Conservation (phyloP, 345 rosid genomes). For the Isatis tinctoria region DNA sequence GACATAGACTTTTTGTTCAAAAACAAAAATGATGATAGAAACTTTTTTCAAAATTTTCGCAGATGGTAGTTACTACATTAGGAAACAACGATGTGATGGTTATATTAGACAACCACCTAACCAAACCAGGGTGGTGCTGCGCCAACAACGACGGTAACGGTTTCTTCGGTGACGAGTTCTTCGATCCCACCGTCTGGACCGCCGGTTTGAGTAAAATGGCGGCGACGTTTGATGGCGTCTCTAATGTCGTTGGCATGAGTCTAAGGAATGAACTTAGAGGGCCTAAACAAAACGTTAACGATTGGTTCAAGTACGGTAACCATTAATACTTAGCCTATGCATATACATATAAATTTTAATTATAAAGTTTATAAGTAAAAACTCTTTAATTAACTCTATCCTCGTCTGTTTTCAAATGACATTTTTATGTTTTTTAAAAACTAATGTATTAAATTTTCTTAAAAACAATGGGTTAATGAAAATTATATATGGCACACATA, state of each 20-base stretch:
- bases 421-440: too few species aligned
- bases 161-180: constrained; percentile 86
- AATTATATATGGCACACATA: too few species aligned
- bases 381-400: too few species aligned
- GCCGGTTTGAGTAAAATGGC: constrained; percentile 69
- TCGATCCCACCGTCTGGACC: constrained; percentile 72
- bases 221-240: constrained; percentile 48
- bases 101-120: constrained; percentile 87
- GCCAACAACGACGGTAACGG: constrained; percentile 71
- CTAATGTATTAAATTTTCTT: too few species aligned
- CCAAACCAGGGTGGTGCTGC: constrained; percentile 97
- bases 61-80: constrained; percentile 80
- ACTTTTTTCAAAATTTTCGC: neutral
- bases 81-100: constrained; percentile 74
- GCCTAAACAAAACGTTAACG: constrained; percentile 61
- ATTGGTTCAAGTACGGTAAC: constrained; percentile 77
- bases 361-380: neutral
- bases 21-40: too few species aligned
- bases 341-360: neutral
- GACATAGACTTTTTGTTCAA: neutral
- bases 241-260: constrained; percentile 87
- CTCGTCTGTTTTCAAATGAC: too few species aligned
- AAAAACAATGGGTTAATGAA: too few species aligned
- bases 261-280: constrained; percentile 96
- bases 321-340: neutral